Conservation (phyloP, 2,329 filamentous ascomycete genomes). For the Magnaporthales sp. region DNA sequence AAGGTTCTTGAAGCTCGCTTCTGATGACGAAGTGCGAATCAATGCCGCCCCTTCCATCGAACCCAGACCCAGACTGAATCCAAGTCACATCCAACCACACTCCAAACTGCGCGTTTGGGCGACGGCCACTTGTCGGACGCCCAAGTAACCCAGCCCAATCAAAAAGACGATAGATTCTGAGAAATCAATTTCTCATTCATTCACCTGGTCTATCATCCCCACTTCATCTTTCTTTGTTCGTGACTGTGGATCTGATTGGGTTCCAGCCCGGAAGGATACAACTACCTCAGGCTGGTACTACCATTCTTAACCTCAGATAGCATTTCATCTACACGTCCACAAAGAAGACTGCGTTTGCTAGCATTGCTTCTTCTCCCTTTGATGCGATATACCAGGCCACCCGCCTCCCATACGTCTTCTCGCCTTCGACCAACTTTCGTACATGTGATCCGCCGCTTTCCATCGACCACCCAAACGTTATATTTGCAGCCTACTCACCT, state of each 20-base stretch:
- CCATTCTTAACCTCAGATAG: background rate
- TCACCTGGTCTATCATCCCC: background rate
- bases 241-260: background rate
- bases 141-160: background rate
- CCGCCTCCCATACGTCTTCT: background rate
- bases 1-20: background rate
- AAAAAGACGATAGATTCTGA: background rate
- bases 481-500: background rate
- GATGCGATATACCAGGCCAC: background rate
- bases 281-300: background rate
- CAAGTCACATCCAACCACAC: background rate
- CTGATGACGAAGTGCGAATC: background rate
- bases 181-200: background rate
- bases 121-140: constrained; percentile 1
- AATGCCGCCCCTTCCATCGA: background rate
- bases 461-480: background rate
- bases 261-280: background rate
- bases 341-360: background rate
- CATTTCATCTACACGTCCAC: background rate
- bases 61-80: background rate
- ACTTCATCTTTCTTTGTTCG: background rate
- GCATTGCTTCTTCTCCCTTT: background rate
- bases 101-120: background rate
- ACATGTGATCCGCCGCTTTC: background rate
- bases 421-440: background rate